Conservation (phyloP, 2,329 filamentous ascomycete species). For the Dactylellina haptotyla region DNA sequence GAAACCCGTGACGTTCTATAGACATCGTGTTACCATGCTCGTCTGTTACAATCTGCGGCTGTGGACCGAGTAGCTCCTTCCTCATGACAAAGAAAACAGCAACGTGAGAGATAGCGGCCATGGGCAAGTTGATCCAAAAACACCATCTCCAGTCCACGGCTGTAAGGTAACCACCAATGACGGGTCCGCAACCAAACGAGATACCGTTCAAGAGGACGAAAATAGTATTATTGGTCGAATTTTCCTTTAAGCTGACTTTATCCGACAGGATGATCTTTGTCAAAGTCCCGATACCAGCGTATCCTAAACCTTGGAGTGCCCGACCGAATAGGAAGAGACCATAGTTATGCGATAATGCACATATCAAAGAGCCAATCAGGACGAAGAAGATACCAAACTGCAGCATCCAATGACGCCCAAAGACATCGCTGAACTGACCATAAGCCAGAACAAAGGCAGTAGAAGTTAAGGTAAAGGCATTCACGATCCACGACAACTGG, state of each 20-base stretch:
- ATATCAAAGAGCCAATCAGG: slow-evolving; percentile 71
- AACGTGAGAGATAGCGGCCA: slow-evolving; percentile 67
- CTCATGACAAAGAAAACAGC: slow-evolving; percentile 69
- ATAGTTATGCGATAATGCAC: slow-evolving; percentile 69
- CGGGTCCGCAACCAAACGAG: slow-evolving; percentile 71
- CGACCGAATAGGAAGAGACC: slow-evolving; percentile 72
- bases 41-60: slow-evolving; percentile 64
- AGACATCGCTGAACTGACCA: slow-evolving; percentile 73
- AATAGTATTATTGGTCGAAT: slow-evolving; percentile 71
- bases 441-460: slow-evolving; percentile 75
- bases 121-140: slow-evolving; percentile 72
- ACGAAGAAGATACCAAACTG: slow-evolving; percentile 69
- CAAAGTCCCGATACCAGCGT: slow-evolving; percentile 71
- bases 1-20: slow-evolving; percentile 59
- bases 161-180: slow-evolving; percentile 67
- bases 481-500: slow-evolving; percentile 69
- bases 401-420: slow-evolving; percentile 70
- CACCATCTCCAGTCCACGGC: slow-evolving; percentile 72
- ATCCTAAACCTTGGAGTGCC: slow-evolving; percentile 71
- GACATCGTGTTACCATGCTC: slow-evolving; percentile 61
- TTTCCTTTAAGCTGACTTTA: slow-evolving; percentile 71
- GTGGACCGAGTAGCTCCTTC: slow-evolving; percentile 69
- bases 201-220: slow-evolving; percentile 71
- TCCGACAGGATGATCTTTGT: slow-evolving; percentile 73
- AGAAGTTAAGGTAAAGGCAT: slow-evolving; percentile 74